Base-by-base conservation (phyloP, 1,139 yeast species). In the Candida sp. region DNA sequence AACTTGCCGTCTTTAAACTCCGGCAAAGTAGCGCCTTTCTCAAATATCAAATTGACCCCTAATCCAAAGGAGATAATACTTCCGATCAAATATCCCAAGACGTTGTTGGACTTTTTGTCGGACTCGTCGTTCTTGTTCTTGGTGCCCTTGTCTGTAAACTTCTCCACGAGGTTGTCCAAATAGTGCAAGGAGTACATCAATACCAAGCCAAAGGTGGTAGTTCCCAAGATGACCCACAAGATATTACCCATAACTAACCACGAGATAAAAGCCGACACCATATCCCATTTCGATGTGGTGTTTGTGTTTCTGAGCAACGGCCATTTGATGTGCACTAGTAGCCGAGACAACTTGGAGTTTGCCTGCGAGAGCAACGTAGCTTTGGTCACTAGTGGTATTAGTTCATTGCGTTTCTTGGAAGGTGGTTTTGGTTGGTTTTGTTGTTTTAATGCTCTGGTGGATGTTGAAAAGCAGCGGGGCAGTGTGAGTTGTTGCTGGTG, bases 1-100 rank as follows among this genome's bases (percentile, higher is more conserved):
- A 88, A 81, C 68, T 78, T 83, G 0, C 93, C 91, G 52, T 80
- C 83, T 46, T 77, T 80, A 50, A 84, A 72, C 49, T 80, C 83
- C 2, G 81, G 81, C 35, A 77, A 63, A 0, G 70, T 69, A 25
- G 62, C 54, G 1, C 78, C 78, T 53, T 68, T 69, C 49, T 65
- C 67, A 53, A 77, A 77, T 46, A 68, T 69, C 39, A 77, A 60
- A 25, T 62, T 63, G 9, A 74, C 54, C 0, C 80, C 81, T 33
- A 76, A 62, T 3, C 81, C 81, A 53, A 70, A 66, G 9, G 78
- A 69, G 49, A 76, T 63, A 7, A 76, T 72, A 5, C 72, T 59
- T 35, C 75, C 71, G 3, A 80, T 65, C 4, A 75, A 49, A 39
- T 61, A 66, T 1, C 77, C 75, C 32, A 75, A 65, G 3, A 75